Conservation (phyloP, 192 early-diverging fungal species). For the Piromyces finnis region DNA sequence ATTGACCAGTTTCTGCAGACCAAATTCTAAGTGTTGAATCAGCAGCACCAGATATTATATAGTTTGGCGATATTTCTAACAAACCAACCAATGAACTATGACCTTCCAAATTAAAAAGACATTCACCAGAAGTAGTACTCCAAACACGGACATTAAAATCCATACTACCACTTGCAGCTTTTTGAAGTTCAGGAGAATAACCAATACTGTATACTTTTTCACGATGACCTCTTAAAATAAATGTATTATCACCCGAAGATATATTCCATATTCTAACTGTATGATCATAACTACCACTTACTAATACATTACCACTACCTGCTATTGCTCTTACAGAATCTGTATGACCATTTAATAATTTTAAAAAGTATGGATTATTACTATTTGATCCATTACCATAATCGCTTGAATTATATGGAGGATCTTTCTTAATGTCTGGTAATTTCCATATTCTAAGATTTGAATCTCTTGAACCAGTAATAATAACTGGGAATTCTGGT, state of each 20-base stretch:
- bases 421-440: constrained; percentile 16
- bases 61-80: constrained; percentile 61
- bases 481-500: constrained; percentile 52
- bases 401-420: constrained; percentile 1
- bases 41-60: constrained; percentile 86
- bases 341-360: constrained; percentile 9
- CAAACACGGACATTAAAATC: constrained; percentile 86
- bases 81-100: constrained; percentile 87
- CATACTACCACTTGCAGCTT: constrained; percentile 71
- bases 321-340: background rate
- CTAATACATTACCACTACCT: background rate
- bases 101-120: constrained; percentile 66
- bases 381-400: background rate
- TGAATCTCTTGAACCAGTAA: constrained; percentile 25
- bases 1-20: background rate
- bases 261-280: background rate
- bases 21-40: background rate
- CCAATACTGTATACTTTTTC: background rate
- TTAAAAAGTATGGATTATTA: constrained; percentile 63
- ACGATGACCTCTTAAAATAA: background rate
- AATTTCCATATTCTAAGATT: constrained; percentile 14
- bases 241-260: background rate
- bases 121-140: constrained; percentile 65
- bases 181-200: background rate
- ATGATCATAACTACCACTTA: background rate